Base-by-base conservation (phyloP, 345 rosid genomes). In the Aethionema arabicum region DNA sequence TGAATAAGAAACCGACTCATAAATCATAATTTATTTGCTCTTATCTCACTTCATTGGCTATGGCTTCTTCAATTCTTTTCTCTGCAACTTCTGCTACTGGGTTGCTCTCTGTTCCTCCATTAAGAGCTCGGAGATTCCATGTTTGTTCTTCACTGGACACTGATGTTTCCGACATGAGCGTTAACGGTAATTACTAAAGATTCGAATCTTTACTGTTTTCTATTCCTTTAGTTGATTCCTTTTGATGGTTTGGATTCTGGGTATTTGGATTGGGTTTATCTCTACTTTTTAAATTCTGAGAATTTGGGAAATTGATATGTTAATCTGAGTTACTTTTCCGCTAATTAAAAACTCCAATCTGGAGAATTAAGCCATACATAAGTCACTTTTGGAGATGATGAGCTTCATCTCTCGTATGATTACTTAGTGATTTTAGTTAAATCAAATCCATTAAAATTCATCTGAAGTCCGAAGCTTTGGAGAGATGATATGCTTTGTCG, bases 91-190 rank as follows among this genome's bases (percentile, higher is more conserved):
- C 83, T 15, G 72, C 81, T 48, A 33, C 80, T 58, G 79, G 79
- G 60, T 52, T 73, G 66, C 68, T 74, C 64, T 63, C 79, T 52
- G 62, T 73, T 74, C 68, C 63, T 52, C 77, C 52, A 50, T 47
- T 51, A 63, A 76, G 67, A 69, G 3, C 56, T 68, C 83, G 72
- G 49, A 81, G 83, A 74, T 67, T 74, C 42, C 61, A 12, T 55
- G 85, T 85, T 52, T 51, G 83, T 49, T 81, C 85, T 36, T 78
- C 98, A 66, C 71, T 85, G 78, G 96, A 91, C 61, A n/a, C 82
- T 0, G 72, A 85, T 52, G 90, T 92, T 36, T 92, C 98, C 68
- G 98, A 92, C 73, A 92, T 93, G 99, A 84, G 95, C 48, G 79
- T 79, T 52, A 87, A 92, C 78, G 98, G 97, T 92, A 81, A 69